A percentile compares a stretch with the other conserved stretches of the same genome.
Conservation (phyloP, 495 filamentous ascomycete genomes). For the Friedmanniomyces simplex region DNA sequence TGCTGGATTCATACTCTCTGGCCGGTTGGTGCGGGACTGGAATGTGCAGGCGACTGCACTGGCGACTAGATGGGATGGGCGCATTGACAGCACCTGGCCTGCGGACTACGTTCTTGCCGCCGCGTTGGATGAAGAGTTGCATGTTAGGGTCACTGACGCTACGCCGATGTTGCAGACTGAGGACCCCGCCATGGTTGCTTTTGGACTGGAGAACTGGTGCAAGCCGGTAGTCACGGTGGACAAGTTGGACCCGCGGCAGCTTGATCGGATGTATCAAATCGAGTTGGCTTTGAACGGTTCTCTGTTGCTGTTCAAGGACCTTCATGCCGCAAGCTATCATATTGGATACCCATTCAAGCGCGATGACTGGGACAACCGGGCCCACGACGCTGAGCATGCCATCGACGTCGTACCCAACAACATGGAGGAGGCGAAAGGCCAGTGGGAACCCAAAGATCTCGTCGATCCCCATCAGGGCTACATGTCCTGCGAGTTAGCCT, state of each 20-base stretch:
- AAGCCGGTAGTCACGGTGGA: conserved; percentile 19
- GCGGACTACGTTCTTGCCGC: conserved; percentile 18
- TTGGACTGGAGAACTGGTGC: conserved; percentile 18
- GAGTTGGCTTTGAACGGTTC: conserved; percentile 1
- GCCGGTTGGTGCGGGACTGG: conserved; percentile 35
- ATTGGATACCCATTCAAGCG: neutral
- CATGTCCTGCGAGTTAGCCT: conserved; percentile 7
- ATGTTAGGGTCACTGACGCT: conserved; percentile 1
- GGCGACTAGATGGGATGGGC: neutral
- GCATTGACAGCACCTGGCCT: conserved; percentile 4
- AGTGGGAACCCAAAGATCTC: neutral
- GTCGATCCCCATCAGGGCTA: neutral
- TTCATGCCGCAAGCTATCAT: neutral
- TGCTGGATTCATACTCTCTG: conserved; percentile 42
- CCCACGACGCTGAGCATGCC: neutral
- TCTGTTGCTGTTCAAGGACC: conserved; percentile 9
- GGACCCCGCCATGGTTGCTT: conserved; percentile 8
- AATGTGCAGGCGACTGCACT: neutral
- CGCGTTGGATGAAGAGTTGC: conserved; percentile 11
- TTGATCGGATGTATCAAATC: conserved; percentile 10
- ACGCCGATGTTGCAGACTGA: conserved; percentile 18
- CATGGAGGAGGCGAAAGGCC: neutral
- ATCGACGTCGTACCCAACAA: conserved; percentile 5
- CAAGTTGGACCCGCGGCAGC: neutral
- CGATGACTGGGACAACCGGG: conserved; percentile 9